phyloP scores from a whole-genome alignment of 225 moss, liverwort and hornwort species.

The Neckera pumila region DNA sequence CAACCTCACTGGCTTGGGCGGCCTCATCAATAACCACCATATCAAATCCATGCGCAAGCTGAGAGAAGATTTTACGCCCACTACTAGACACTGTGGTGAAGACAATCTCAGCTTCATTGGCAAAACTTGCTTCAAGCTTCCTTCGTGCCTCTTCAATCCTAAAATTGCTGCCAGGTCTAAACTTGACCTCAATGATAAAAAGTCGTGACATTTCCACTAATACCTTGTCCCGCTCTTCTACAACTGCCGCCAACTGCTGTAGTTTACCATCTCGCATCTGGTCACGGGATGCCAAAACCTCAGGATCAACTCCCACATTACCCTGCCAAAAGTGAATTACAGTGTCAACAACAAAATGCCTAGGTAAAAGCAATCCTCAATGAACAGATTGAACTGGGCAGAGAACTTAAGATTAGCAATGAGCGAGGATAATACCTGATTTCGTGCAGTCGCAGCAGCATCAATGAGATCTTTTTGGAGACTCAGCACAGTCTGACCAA shows the following conservation, averaged over 20 bases:
- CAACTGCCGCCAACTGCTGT: constrained; percentile 87
- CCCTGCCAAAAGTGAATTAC: constrained; percentile 19
- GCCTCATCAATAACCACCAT: constrained; percentile 99
- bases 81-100: constrained; percentile 98
- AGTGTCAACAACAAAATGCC: neutral
- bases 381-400: neutral
- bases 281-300: constrained; percentile 80
- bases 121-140: constrained; percentile 98
- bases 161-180: constrained; percentile 64
- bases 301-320: constrained; percentile 86
- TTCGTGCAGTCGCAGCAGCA: constrained; percentile 54
- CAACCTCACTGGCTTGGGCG: constrained; percentile 99
- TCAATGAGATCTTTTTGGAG: constrained; percentile 87
- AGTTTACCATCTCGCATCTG: constrained; percentile 84
- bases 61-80: constrained; percentile 85
- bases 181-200: constrained; percentile 77
- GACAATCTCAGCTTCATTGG: constrained; percentile 97
- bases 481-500: constrained; percentile 60
- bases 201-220: constrained; percentile 95
- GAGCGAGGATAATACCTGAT: constrained; percentile 23
- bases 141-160: constrained; percentile 78
- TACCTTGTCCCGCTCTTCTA: constrained; percentile 92
- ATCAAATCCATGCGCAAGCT: constrained; percentile 98
- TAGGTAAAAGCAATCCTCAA: neutral
- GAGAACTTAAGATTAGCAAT: neutral